phyloP scores from a whole-genome alignment of 192 early-diverging fungal species.

The Coemansia sp. region DNA sequence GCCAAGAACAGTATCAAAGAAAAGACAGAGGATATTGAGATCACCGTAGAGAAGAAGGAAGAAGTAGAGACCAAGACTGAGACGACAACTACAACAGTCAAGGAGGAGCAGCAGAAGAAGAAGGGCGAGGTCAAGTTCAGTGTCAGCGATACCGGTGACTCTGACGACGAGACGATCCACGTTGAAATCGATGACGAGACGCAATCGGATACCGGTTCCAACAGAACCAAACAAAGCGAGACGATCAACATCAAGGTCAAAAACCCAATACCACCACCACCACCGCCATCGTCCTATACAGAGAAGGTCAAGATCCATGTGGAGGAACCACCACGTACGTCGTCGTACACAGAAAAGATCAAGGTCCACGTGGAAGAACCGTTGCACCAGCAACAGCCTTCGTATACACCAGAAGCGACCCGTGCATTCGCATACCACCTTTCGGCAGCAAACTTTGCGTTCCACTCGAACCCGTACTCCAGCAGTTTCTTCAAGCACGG shows the following conservation, averaged over 20 bases:
- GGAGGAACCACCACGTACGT: too few relatives aligned
- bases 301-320: constrained; percentile 10
- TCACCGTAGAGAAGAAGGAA: constrained; percentile 11
- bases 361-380: constrained; percentile 6
- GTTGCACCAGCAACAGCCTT: background rate
- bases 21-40: constrained; percentile 12
- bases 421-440: constrained; percentile 35
- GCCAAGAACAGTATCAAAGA: background rate
- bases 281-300: background rate
- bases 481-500: constrained; percentile 48
- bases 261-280: background rate
- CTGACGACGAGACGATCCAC: constrained; percentile 21
- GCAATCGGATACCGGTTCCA: background rate
- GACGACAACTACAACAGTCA: background rate
- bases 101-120: constrained; percentile 6
- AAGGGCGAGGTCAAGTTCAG: constrained; percentile 16
- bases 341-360: constrained; percentile 3
- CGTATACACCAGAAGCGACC: constrained; percentile 5
- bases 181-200: constrained; percentile 23
- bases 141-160: constrained; percentile 4
- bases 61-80: constrained; percentile 10
- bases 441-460: constrained; percentile 36
- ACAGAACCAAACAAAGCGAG: constrained; percentile 3
- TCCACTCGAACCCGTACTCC: constrained; percentile 40
- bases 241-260: constrained; percentile 9